Evolutionary conservation across 2,329 filamentous ascomycete species (phyloP), one percentile per base, ranked within the genome.

Genomic region (Calonectria hawksworthii): DNA sequence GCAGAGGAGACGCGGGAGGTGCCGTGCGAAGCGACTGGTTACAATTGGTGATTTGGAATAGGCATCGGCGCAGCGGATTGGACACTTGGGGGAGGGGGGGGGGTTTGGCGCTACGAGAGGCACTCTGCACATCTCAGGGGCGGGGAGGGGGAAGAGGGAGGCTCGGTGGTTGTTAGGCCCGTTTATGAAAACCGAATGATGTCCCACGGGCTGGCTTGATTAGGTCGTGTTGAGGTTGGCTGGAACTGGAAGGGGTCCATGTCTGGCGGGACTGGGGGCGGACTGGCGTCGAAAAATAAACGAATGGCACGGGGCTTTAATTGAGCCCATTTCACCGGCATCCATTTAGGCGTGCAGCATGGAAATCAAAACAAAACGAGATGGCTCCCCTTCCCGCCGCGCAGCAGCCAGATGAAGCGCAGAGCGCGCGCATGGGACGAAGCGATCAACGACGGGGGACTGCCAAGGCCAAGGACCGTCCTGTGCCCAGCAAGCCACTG

Each of bases 111-210:
- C 56, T 61, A 61, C 56, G 13, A 5, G n/a, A 23, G 11, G 34
- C 11, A 38, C 23, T 38, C 56, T 61, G 56, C 32, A 38, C 23
- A 61, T 38, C 56, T 61, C 56, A 61, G 56, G 56, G 32, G 56
- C 21, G 18, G 32, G 26, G 2, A 47, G n/a, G n/a, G 16, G 16
- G 41, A 21, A 21, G 44, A 5, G 21, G 1, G 5, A 9, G 44
- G 50, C 14, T 30, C 16, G 13, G 28, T 54, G 51, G 26, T 30
- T 28, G 28, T 38, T 59, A 28, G 66, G 52, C 54, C 34, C 21
- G 47, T 51, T 69, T 51, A 30, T 34, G 47, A 63, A 50, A 70
- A 41, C 67, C 67, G 67, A 56, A 69, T 69, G 67, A 69, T 61
- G 36, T 28, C 18, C 26, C 54, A 51, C 34, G n/a, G 68, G 51